These are phyloP conservation scores for Stevia rebaudiana DNA, from an alignment of 140 eudicot species.

Conservation along the genomic window DNA sequence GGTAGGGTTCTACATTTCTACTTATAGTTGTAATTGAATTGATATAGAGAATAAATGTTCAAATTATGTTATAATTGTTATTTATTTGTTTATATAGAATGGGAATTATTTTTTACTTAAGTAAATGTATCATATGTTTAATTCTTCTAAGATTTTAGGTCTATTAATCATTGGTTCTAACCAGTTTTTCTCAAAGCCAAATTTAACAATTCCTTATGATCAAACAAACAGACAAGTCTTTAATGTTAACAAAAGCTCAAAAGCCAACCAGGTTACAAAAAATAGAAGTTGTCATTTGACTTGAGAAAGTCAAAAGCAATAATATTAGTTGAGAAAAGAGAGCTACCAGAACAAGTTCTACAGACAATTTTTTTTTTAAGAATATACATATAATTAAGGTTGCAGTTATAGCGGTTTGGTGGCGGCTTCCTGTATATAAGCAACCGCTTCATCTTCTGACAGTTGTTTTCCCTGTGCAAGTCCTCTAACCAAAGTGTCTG, in stretches of 20 bases:
- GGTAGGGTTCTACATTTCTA: constrained; percentile 13
- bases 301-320: constrained; percentile 12
- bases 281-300: constrained; percentile 2
- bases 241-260: background rate
- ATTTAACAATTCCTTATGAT: background rate
- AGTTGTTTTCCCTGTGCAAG: constrained; percentile 68
- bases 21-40: background rate
- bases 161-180: background rate
- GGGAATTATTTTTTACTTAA: background rate
- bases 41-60: background rate
- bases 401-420: constrained; percentile 47
- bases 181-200: background rate
- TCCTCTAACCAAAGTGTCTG: constrained; percentile 69
- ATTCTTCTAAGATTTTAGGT: background rate
- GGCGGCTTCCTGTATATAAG: constrained; percentile 72
- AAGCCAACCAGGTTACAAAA: background rate
- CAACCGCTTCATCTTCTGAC: constrained; percentile 73
- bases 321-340: background rate
- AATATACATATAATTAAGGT: constrained; percentile 13
- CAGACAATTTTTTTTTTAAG: constrained; percentile 1
- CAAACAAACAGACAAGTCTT: background rate
- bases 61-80: background rate
- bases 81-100: constrained; percentile 7
- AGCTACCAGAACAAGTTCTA: constrained; percentile 5
- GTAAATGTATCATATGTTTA: background rate